A percentile compares a stretch with the other conserved stretches of the same genome.
Evolutionary conservation across 2,329 filamentous ascomycete genomes (phyloP).

Genomic region (Rosellinia necatrix): DNA sequence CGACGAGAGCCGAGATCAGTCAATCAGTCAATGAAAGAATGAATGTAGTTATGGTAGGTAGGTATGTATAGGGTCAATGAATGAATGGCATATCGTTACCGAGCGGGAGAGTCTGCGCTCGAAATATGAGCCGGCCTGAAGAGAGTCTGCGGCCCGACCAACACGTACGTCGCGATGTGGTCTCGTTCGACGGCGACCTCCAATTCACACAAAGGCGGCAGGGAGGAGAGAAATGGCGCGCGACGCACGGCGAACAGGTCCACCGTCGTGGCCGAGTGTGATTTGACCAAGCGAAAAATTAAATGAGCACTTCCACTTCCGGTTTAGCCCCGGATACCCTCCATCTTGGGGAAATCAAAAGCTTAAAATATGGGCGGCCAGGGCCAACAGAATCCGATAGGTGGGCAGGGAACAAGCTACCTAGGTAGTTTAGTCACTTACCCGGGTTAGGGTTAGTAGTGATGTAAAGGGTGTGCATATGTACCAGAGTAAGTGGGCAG

Average conservation of each 20-base stretch:
- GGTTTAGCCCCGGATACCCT: conserved; percentile 16
- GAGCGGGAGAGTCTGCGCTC: not conserved
- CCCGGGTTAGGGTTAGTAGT: too few relatives aligned
- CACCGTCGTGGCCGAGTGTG: conserved; percentile 17
- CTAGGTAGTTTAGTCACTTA: too few relatives aligned
- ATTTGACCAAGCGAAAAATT: conserved; percentile 14
- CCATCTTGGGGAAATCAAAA: not conserved
- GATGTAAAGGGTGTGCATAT: too few relatives aligned
- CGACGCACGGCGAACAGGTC: not conserved
- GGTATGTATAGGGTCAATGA: too few relatives aligned
- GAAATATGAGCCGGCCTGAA: conserved; percentile 9
- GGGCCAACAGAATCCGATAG: too few relatives aligned
- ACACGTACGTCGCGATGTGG: conserved; percentile 10
- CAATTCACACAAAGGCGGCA: conserved; percentile 1
- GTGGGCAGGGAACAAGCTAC: too few relatives aligned
- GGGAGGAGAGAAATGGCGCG: conserved; percentile 6
- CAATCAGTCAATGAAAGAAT: too few relatives aligned
- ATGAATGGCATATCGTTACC: conserved; percentile 21
- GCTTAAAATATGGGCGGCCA: conserved; percentile 11
- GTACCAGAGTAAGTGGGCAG: too few relatives aligned
- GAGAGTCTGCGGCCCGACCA: conserved; percentile 20
- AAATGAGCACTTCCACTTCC: conserved; percentile 15
- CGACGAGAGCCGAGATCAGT: conserved; percentile 5
- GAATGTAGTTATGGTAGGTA: too few relatives aligned
- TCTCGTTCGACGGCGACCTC: conserved; percentile 6